A percentile compares a stretch with the other conserved stretches of the same genome.
Evolutionary conservation across 306 rosid genomes (phyloP).

Genomic region (Lotus japonicus): DNA sequence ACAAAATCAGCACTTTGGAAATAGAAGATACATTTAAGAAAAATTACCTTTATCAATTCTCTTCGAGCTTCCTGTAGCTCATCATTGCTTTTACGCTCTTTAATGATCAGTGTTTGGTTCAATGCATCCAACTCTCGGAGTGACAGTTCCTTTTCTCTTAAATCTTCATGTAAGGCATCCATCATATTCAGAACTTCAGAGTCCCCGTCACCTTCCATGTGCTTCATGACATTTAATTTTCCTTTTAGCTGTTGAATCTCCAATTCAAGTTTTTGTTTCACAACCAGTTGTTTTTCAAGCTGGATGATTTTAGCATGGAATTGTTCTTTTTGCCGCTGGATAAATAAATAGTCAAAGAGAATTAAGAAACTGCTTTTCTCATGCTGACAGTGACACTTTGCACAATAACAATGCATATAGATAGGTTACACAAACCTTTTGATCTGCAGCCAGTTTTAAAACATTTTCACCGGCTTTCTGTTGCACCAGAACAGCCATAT

Average conservation of each 20-base stretch:
- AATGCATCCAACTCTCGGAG: constrained; percentile 56
- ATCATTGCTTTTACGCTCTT: constrained; percentile 83
- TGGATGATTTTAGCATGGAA: constrained; percentile 65
- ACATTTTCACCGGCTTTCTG: constrained; percentile 66
- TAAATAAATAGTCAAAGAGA: constrained; percentile 28
- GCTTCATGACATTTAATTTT: constrained; percentile 64
- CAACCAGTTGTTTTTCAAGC: constrained; percentile 73
- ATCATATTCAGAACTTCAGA: constrained; percentile 65
- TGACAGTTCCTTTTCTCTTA: constrained; percentile 81
- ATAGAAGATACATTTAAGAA: not conserved
- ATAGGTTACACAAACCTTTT: constrained; percentile 64
- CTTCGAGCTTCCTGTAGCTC: constrained; percentile 96
- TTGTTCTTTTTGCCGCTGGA: constrained; percentile 83
- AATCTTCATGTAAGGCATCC: constrained; percentile 48
- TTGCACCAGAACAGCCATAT: constrained; percentile 84
- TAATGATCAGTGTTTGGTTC: constrained; percentile 71
- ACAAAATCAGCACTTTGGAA: not conserved
- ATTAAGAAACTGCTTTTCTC: constrained; percentile 20
- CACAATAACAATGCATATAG: constrained; percentile 17
- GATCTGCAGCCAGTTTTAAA: constrained; percentile 86
- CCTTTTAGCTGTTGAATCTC: constrained; percentile 89
- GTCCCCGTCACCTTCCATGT: constrained; percentile 80
- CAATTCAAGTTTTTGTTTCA: constrained; percentile 81
- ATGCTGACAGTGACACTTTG: constrained; percentile 22
- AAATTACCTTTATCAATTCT: constrained; percentile 59